phyloP scores from a whole-genome alignment of 495 filamentous ascomycete species.

The Penicillium pulvis region DNA sequence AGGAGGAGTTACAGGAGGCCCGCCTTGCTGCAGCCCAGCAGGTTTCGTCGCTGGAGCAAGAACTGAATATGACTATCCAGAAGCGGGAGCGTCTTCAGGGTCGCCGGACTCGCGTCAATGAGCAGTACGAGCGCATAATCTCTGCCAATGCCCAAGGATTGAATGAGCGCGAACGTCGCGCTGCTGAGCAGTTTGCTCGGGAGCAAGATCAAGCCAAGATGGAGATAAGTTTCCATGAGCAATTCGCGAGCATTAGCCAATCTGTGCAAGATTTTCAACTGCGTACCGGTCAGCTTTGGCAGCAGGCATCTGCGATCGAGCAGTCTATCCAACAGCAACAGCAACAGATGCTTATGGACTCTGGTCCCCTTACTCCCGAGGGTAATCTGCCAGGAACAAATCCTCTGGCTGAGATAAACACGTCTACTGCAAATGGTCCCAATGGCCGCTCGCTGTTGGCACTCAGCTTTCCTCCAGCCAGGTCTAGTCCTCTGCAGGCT shows the following conservation, averaged over 20 bases:
- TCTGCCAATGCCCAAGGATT: constrained; percentile 75
- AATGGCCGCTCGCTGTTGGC: constrained; percentile 41
- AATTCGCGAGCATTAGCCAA: constrained; percentile 46
- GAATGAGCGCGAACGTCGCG: constrained; percentile 71
- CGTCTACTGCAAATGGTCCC: constrained; percentile 34
- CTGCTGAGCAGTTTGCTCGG: constrained; percentile 65
- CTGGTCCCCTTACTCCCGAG: constrained; percentile 51
- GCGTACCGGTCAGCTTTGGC: constrained; percentile 49
- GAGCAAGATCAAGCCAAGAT: constrained; percentile 64
- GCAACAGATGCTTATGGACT: constrained; percentile 48
- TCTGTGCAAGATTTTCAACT: constrained; percentile 51
- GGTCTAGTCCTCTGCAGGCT: constrained; percentile 46
- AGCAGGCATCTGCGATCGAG: constrained; percentile 50
- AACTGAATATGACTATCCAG: constrained; percentile 65
- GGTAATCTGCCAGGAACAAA: constrained; percentile 52
- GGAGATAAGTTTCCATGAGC: constrained; percentile 52
- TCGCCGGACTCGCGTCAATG: constrained; percentile 73
- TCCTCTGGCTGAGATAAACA: constrained; percentile 34
- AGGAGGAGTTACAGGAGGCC: constrained; percentile 60
- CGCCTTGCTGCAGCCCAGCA: constrained; percentile 67
- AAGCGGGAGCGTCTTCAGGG: constrained; percentile 77
- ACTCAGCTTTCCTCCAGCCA: constrained; percentile 41
- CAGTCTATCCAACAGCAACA: constrained; percentile 49
- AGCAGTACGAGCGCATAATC: constrained; percentile 75
- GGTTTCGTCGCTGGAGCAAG: constrained; percentile 63